Evolutionary conservation across 2,329 filamentous ascomycete genomes (phyloP).

Genomic region (Alternaria tenuissima): DNA sequence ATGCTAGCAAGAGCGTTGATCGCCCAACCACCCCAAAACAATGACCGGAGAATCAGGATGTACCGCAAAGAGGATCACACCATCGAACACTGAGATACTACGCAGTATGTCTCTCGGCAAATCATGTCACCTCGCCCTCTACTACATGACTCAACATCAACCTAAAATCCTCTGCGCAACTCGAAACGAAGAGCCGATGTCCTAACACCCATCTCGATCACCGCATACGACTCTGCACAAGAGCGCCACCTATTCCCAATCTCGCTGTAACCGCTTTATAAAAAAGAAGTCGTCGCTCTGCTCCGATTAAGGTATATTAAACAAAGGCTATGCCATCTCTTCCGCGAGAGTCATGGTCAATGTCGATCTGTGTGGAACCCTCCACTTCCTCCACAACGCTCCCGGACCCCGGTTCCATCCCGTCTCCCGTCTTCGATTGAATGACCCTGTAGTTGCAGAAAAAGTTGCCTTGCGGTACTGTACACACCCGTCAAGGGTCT

Average conservation of each 20-base stretch:
- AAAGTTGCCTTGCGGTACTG: not conserved
- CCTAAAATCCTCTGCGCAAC: too few relatives aligned
- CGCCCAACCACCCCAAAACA: not conserved
- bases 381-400: not conserved
- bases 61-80: not conserved
- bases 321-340: not conserved
- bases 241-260: not conserved
- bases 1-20: not conserved
- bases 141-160: not conserved
- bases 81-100: not conserved
- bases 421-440: not conserved
- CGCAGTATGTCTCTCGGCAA: not conserved
- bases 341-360: slow-evolving; percentile 3
- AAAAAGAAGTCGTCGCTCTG: not conserved
- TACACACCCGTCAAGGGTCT: not conserved
- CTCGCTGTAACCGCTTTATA: not conserved
- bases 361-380: not conserved
- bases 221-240: not conserved
- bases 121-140: not conserved
- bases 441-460: slow-evolving; percentile 1
- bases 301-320: not conserved
- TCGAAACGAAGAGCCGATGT: not conserved
- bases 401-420: not conserved
- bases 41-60: not conserved
- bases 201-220: not conserved